Conservation (phyloP, 257 asterid genomes). For the Solanum corneliomulleri region DNA sequence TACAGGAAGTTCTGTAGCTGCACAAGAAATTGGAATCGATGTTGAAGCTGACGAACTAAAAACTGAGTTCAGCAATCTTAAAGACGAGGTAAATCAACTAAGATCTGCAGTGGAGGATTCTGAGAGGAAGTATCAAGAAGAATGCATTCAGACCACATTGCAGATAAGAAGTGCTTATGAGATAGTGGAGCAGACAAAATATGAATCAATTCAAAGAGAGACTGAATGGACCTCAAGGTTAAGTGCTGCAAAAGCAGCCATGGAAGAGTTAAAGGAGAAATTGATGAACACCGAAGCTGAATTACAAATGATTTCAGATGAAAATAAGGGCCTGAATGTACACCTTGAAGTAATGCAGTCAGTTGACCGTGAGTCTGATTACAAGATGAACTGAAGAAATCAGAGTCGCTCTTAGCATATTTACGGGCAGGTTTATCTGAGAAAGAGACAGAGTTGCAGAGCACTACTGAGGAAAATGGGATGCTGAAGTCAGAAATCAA, state of each 20-base stretch:
- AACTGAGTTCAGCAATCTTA: conserved; percentile 20
- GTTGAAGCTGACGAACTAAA: conserved; percentile 11
- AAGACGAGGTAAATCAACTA: conserved; percentile 28
- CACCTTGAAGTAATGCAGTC: conserved; percentile 7
- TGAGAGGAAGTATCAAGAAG: conserved; percentile 56
- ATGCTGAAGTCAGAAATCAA: conserved; percentile 43
- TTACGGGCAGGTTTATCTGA: conserved; percentile 30
- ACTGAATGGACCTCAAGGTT: conserved; percentile 44
- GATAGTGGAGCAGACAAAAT: conserved; percentile 37
- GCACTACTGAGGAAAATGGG: conserved; percentile 39
- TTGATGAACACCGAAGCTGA: conserved; percentile 28
- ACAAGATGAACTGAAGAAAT: conserved; percentile 17
- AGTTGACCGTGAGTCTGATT: conserved; percentile 2
- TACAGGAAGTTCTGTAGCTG: neutral
- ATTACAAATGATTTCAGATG: conserved; percentile 6
- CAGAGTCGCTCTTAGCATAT: conserved; percentile 24
- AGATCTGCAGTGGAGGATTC: conserved; percentile 54
- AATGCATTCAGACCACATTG: conserved; percentile 43
- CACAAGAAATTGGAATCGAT: conserved; percentile 3
- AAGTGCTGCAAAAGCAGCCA: conserved; percentile 26
- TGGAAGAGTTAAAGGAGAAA: conserved; percentile 32
- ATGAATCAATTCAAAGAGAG: conserved; percentile 32
- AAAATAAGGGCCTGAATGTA: conserved; percentile 9
- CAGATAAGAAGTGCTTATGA: conserved; percentile 59
- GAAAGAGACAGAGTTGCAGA: conserved; percentile 36